phyloP scores from a whole-genome alignment of 1,284 basidiomycete genomes.

The Rugosomyces carneus region DNA sequence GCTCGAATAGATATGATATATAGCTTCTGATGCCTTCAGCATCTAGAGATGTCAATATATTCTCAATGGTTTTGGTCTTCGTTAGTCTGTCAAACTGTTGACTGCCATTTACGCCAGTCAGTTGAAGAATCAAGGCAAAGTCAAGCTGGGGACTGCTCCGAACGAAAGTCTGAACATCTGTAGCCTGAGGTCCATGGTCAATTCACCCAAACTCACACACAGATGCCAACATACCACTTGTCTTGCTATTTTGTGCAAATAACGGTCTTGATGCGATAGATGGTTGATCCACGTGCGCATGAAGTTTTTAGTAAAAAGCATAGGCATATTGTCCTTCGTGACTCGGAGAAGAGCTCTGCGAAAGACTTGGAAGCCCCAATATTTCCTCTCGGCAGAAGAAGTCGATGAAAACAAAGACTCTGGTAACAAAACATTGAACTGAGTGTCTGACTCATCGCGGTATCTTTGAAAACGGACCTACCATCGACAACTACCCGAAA shows the following conservation, averaged over 20 bases:
- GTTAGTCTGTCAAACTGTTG: constrained; percentile 91
- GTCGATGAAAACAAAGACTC: constrained; percentile 85
- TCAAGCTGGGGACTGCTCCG: constrained; percentile 76
- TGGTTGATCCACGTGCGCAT: constrained; percentile 98
- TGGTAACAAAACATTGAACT: constrained; percentile 25
- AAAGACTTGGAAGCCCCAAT: constrained; percentile 94
- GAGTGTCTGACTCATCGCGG: constrained; percentile 5
- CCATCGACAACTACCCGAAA: constrained; percentile 89
- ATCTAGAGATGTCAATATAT: constrained; percentile 75
- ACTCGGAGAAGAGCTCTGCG: constrained; percentile 74
- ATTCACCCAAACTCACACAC: constrained; percentile 1
- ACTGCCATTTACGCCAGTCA: constrained; percentile 83
- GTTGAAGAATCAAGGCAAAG: constrained; percentile 80
- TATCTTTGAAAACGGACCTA: constrained; percentile 28
- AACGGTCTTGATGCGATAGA: constrained; percentile 80
- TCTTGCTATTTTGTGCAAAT: constrained; percentile 83
- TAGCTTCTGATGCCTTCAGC: constrained; percentile 74
- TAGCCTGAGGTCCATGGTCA: constrained; percentile 40
- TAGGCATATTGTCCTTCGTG: constrained; percentile 62
- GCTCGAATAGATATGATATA: constrained; percentile 64
- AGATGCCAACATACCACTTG: constrained; percentile 49
- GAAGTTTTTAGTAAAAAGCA: constrained; percentile 92
- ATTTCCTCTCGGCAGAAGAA: constrained; percentile 86
- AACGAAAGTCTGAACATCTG: constrained; percentile 72
- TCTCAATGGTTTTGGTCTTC: constrained; percentile 90